A percentile compares a stretch with the other conserved stretches of the same genome.
These are phyloP conservation scores for Fusarium illudens DNA, from an alignment of 2,329 filamentous ascomycete species.

Conservation along the genomic window DNA sequence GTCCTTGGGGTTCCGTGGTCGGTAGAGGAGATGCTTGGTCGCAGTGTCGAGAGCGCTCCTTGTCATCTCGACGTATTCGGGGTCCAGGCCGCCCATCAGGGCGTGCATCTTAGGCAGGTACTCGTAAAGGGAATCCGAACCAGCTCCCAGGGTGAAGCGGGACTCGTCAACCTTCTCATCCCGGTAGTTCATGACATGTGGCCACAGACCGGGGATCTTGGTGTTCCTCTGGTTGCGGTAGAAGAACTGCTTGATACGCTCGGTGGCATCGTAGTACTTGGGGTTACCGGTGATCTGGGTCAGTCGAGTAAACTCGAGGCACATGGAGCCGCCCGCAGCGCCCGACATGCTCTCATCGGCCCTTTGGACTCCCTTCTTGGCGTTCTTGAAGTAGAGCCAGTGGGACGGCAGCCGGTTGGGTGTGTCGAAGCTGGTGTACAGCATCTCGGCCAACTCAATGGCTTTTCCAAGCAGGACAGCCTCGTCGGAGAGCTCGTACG, in stretches of 20 bases:
- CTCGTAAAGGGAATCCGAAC: conserved; percentile 63
- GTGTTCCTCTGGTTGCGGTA: conserved; percentile 72
- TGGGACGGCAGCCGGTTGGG: conserved; percentile 61
- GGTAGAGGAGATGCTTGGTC: conserved; percentile 70
- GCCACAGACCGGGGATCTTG: conserved; percentile 77
- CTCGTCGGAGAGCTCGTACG: conserved; percentile 61
- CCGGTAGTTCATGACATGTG: conserved; percentile 68
- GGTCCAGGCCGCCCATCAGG: conserved; percentile 71
- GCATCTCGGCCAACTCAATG: conserved; percentile 61
- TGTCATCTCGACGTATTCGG: conserved; percentile 73
- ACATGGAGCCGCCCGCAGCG: conserved; percentile 69
- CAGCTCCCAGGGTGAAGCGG: conserved; percentile 56
- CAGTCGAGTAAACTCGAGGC: conserved; percentile 78
- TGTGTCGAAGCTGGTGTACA: conserved; percentile 63
- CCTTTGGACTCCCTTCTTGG: conserved; percentile 49
- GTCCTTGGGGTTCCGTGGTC: conserved; percentile 69
- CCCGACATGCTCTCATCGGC: conserved; percentile 51
- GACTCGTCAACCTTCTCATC: conserved; percentile 55
- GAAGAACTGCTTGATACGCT: conserved; percentile 75
- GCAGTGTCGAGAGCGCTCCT: conserved; percentile 67
- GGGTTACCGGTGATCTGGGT: conserved; percentile 75
- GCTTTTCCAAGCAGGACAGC: conserved; percentile 59
- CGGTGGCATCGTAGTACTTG: conserved; percentile 80
- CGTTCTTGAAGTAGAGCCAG: conserved; percentile 55
- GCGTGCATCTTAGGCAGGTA: conserved; percentile 67